Percentiles rank a stretch among this genome's conserved stretches.
These are phyloP conservation scores for Acacia crassicarpa DNA, from an alignment of 306 rosid genomes.

Conservation along the genomic window DNA sequence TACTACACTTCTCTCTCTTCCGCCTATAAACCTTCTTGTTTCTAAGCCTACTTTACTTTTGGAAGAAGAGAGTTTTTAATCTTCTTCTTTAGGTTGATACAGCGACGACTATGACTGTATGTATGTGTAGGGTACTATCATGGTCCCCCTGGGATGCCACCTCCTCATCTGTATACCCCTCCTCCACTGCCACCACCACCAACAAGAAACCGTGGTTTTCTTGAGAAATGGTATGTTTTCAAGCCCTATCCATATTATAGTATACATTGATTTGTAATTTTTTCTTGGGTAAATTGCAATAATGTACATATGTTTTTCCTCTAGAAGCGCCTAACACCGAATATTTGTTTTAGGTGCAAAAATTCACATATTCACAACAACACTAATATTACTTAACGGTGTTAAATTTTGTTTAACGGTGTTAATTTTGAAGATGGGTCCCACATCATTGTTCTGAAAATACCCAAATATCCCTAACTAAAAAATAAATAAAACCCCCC, in stretches of 20 bases:
- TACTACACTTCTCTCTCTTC: neutral
- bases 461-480: no score
- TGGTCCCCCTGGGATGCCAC: constrained; percentile 92
- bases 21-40: neutral
- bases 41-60: neutral
- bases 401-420: no score
- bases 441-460: no score
- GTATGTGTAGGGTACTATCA: constrained; percentile 65
- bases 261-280: neutral
- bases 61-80: neutral
- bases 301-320: no score
- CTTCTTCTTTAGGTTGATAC: neutral
- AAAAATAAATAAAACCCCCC: no score
- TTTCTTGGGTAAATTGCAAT: no score
- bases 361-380: no score
- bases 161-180: constrained; percentile 71
- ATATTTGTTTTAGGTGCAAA: no score
- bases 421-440: no score
- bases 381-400: no score
- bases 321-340: no score
- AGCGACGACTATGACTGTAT: neutral
- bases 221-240: constrained; percentile 69
- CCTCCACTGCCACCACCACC: constrained; percentile 64
- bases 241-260: neutral
- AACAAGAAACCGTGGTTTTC: constrained; percentile 57